phyloP scores from a whole-genome alignment of 768 basidiomycete genomes.

The Vararia minispora region DNA sequence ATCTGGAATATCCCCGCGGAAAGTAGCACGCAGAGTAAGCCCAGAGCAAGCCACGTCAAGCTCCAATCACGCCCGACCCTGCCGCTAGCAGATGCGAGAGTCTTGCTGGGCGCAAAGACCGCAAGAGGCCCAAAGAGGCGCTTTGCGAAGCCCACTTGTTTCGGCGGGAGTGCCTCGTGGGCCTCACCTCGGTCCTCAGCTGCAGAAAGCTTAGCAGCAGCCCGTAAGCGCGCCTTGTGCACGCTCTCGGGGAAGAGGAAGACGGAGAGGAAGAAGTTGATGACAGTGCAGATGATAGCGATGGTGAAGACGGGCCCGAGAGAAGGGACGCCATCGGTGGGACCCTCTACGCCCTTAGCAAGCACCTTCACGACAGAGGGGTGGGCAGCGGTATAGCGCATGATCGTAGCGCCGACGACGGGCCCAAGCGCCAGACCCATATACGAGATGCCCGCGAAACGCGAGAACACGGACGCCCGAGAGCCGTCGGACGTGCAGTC shows the following conservation, averaged over 20 bases:
- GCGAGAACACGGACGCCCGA: constrained; percentile 44
- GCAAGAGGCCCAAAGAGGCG: constrained; percentile 53
- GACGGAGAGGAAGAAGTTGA: constrained; percentile 46
- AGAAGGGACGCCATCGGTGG: constrained; percentile 25
- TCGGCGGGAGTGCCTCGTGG: too few relatives aligned
- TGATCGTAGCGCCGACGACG: constrained; percentile 45
- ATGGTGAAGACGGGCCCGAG: constrained; percentile 46
- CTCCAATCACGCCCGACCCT: constrained; percentile 54
- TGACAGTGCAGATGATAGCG: constrained; percentile 29
- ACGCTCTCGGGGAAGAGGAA: constrained; percentile 43
- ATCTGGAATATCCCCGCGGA: constrained; percentile 50
- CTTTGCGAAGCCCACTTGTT: constrained; percentile 16
- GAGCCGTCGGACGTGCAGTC: constrained; percentile 78
- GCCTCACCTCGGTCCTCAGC: too few relatives aligned
- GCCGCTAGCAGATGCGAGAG: constrained; percentile 27
- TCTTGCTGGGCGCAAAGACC: constrained; percentile 52
- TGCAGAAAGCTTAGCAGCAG: constrained; percentile 35
- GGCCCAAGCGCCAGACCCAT: constrained; percentile 74
- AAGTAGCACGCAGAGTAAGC: constrained; percentile 49
- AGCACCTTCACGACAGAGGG: constrained; percentile 7
- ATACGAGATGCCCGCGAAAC: constrained; percentile 67
- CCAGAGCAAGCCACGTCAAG: constrained; percentile 55
- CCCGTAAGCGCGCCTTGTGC: constrained; percentile 16
- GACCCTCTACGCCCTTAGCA: too few relatives aligned
- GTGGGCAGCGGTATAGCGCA: constrained; percentile 22